These are phyloP conservation scores for Novakomyces olei DNA, from an alignment of 805 yeast genomes.

Conservation along the genomic window DNA sequence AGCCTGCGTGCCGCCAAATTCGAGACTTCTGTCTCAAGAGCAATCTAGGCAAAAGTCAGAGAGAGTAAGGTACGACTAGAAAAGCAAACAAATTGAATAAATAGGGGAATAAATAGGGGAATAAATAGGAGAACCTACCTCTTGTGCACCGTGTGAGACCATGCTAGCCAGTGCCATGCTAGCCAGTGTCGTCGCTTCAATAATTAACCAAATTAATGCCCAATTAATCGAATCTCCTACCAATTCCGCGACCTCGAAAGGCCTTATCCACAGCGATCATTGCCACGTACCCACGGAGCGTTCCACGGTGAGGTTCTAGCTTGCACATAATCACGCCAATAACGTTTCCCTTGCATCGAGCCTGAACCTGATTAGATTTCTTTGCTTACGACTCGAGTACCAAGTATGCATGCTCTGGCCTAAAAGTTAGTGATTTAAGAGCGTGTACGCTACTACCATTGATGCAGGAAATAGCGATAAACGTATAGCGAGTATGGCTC, in stretches of 20 bases:
- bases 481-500: slow-evolving; percentile 92
- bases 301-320: slow-evolving; percentile 51
- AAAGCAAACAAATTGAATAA: background rate
- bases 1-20: slow-evolving; percentile 47
- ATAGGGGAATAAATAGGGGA: background rate
- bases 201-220: too few species aligned
- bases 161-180: slow-evolving; percentile 38
- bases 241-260: slow-evolving; percentile 63
- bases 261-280: slow-evolving; percentile 70
- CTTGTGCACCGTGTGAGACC: slow-evolving; percentile 52
- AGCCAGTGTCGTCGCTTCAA: slow-evolving; percentile 51
- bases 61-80: background rate
- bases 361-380: slow-evolving; percentile 16
- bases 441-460: too few species aligned
- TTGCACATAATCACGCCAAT: slow-evolving; percentile 77
- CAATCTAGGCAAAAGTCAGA: too few species aligned
- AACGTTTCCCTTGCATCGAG: slow-evolving; percentile 3
- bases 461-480: slow-evolving; percentile 67
- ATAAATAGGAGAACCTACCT: slow-evolving; percentile 19
- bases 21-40: slow-evolving; percentile 74
- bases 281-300: slow-evolving; percentile 75
- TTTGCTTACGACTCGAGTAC: background rate
- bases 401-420: too few species aligned
- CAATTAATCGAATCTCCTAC: too few species aligned
- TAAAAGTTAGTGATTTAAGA: too few species aligned